Conservation (phyloP, 805 yeast species). For the Teunomyces funiuensis region DNA sequence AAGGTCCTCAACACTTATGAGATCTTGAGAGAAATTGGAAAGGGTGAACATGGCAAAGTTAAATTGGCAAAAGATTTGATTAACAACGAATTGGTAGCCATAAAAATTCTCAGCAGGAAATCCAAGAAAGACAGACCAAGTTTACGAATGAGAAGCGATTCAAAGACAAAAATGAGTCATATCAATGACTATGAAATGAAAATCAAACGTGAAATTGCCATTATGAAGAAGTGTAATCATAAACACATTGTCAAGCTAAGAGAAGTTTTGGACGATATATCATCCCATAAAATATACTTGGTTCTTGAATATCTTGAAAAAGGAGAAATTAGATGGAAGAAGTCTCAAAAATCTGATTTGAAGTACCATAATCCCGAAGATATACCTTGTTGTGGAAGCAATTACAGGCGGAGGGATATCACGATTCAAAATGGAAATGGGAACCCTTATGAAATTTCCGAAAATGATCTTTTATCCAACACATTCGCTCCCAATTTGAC, state of each 20-base stretch:
- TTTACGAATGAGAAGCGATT: constrained; percentile 25
- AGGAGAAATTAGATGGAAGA: constrained; percentile 87
- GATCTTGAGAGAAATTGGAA: constrained; percentile 80
- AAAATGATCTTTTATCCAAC: constrained; percentile 22
- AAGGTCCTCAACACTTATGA: constrained; percentile 88
- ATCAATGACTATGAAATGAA: constrained; percentile 31
- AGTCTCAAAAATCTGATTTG: constrained; percentile 14
- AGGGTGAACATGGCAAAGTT: constrained; percentile 99
- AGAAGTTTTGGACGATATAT: constrained; percentile 80
- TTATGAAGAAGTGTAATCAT: constrained; percentile 48
- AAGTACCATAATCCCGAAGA: constrained; percentile 33
- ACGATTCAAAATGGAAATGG: neutral
- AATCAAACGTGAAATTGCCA: constrained; percentile 43
- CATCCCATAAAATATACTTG: constrained; percentile 80
- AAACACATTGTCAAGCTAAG: constrained; percentile 40
- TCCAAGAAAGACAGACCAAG: constrained; percentile 34
- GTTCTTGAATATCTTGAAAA: constrained; percentile 86
- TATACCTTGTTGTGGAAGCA: constrained; percentile 34
- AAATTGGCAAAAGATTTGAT: constrained; percentile 79
- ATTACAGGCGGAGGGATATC: constrained; percentile 5
- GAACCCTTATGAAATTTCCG: constrained; percentile 11
- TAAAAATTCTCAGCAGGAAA: constrained; percentile 84
- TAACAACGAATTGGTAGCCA: constrained; percentile 75
- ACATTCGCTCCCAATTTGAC: constrained; percentile 57
- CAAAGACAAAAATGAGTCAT: constrained; percentile 10